Conservation (phyloP, 1,284 basidiomycete species). For the Peniophora sp. region DNA sequence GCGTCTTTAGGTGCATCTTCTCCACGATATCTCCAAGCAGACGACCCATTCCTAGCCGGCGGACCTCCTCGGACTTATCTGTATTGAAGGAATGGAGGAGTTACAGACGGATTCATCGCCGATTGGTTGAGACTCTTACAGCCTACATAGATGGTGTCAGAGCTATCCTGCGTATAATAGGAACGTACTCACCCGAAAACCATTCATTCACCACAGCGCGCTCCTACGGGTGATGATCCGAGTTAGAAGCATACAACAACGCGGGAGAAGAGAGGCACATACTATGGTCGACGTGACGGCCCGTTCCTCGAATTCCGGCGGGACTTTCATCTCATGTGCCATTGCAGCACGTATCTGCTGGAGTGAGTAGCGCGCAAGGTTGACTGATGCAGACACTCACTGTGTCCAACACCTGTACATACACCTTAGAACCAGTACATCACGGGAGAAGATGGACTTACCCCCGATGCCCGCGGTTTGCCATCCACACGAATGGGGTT, state of each 20-base stretch:
- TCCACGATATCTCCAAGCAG: conserved; percentile 55
- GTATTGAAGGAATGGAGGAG: conserved; percentile 1
- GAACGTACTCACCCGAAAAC: conserved; percentile 46
- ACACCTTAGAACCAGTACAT: background rate
- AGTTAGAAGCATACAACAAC: background rate
- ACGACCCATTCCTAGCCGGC: conserved; percentile 70
- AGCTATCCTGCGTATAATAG: conserved; percentile 7
- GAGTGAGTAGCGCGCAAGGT: background rate
- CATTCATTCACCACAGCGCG: conserved; percentile 70
- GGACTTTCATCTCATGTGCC: conserved; percentile 65
- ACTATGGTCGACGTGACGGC: conserved; percentile 52
- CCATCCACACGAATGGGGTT: conserved; percentile 69
- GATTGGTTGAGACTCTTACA: background rate
- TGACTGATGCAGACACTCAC: conserved; percentile 25
- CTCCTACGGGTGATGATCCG: conserved; percentile 37
- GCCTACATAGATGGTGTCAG: conserved; percentile 2
- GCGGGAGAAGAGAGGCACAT: conserved; percentile 16
- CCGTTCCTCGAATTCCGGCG: conserved; percentile 61
- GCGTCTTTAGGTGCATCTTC: conserved; percentile 53
- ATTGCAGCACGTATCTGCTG: conserved; percentile 54
- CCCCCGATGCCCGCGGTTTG: conserved; percentile 67
- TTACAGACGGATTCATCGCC: background rate
- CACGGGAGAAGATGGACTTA: conserved; percentile 19
- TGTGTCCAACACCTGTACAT: conserved; percentile 47
- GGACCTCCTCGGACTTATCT: conserved; percentile 72